Evolutionary conservation across 768 basidiomycete genomes (phyloP), one percentile per base, ranked within the genome.

Genomic region (Dictyophora rubrovolvata): DNA sequence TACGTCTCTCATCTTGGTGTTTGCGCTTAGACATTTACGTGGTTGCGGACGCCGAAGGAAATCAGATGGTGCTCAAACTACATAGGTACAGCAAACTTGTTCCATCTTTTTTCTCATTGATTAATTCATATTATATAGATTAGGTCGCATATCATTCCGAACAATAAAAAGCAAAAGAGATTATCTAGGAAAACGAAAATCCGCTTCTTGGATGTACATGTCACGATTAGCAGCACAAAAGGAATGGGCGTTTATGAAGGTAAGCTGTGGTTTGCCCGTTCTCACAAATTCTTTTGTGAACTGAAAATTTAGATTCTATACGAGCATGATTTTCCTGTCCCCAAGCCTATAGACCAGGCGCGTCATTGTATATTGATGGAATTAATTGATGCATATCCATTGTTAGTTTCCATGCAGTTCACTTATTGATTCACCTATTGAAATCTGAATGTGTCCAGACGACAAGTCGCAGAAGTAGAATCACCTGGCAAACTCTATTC

Each of bases 201-300:
- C 87, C 17, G 95, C 96, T 0, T 91, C 91, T 17, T 99, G 96
- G 96, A 96, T 98, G 93, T 98, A 97, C 73, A 91, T 99, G 90
- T 94, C 92, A 20, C 82, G 96, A 20, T 73, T 99, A 50, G 87
- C 94, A 17, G 96, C 96, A 9, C 87, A 95, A 74, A 98, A 97
- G 69, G 96, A 99, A 69, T 99, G 86, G 82, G 92, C 91, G 1
- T 99, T 98, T 71, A 95, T 99, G 91, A 97, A 96, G 79, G 95
- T 92, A 97, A 96, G 79, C 95, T 92, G 56, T 48, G 73, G 56
- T 34, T 46, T 20, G 54, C 42, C n/a, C 22, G 23, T 34, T 37
- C 4, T 54, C 48, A 53, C 42, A 35, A 18, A 42, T 35, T 20
- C 48, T 37, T 51, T 5, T 6, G 36, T 51, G 55, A 55, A 48